A percentile compares a stretch with the other conserved stretches of the same genome.
Evolutionary conservation across 2,329 filamentous ascomycete genomes (phyloP).

Genomic region (Pezizomycotina sp.): DNA sequence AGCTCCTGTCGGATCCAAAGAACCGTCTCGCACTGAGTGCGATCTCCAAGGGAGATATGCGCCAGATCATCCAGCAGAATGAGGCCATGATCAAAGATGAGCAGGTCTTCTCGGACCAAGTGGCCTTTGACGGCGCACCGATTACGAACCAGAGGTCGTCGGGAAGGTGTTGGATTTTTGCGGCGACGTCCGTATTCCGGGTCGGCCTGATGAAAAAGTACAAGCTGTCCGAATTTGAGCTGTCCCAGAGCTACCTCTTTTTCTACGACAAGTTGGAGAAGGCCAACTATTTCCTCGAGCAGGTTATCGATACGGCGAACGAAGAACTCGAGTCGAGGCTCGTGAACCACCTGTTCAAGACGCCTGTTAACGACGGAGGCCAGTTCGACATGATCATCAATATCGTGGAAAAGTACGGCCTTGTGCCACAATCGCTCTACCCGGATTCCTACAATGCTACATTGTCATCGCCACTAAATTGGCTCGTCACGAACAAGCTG

Average conservation of each 20-base stretch:
- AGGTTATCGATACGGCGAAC: conserved; percentile 55
- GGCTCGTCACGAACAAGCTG: conserved; percentile 64
- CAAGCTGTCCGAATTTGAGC: conserved; percentile 58
- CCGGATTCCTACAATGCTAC: conserved; percentile 67
- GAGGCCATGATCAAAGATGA: conserved; percentile 46
- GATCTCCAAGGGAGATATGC: conserved; percentile 23
- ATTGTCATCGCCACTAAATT: conserved; percentile 53
- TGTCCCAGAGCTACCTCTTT: conserved; percentile 78
- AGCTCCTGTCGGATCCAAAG: conserved; percentile 23
- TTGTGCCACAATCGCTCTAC: conserved; percentile 52
- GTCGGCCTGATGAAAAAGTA: conserved; percentile 77
- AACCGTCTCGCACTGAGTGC: conserved; percentile 24
- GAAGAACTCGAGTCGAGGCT: conserved; percentile 57
- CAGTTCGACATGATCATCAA: conserved; percentile 76
- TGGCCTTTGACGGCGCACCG: conserved; percentile 64
- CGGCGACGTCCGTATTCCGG: conserved; percentile 78
- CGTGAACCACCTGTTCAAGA: conserved; percentile 50
- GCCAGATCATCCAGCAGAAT: conserved; percentile 21
- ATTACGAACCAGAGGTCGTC: conserved; percentile 72
- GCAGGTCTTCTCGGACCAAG: conserved; percentile 69
- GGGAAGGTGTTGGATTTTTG: conserved; percentile 83
- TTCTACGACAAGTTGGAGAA: conserved; percentile 91
- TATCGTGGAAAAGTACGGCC: conserved; percentile 68
- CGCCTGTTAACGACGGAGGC: conserved; percentile 62
- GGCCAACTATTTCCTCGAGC: conserved; percentile 75